These are phyloP conservation scores for Fusarium setosum DNA, from an alignment of 2,329 filamentous ascomycete species.

Conservation along the genomic window DNA sequence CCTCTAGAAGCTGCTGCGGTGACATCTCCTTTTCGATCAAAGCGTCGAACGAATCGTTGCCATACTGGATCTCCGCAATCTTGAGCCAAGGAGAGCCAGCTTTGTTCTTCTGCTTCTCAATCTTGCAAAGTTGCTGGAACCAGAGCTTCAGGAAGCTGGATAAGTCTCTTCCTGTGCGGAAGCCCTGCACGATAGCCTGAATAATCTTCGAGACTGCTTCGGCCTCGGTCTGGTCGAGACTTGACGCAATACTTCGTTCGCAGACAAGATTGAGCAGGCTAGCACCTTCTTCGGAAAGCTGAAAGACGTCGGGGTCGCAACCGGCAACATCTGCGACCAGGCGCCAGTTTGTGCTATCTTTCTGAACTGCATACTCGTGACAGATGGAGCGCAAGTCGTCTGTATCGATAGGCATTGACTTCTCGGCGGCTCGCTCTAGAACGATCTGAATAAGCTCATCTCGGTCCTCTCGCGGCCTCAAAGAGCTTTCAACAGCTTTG, in stretches of 20 bases:
- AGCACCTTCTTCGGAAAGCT: constrained; percentile 52
- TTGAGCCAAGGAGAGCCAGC: constrained; percentile 49
- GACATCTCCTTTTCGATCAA: constrained; percentile 58
- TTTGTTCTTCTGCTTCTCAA: constrained; percentile 45
- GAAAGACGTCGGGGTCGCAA: constrained; percentile 62
- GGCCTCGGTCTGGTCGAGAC: constrained; percentile 28
- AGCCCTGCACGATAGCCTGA: constrained; percentile 56
- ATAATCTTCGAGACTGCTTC: constrained; percentile 51
- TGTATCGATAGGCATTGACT: constrained; percentile 50
- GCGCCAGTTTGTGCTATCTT: constrained; percentile 53
- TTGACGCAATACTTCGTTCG: constrained; percentile 44
- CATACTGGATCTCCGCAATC: constrained; percentile 34
- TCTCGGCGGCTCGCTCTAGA: constrained; percentile 44
- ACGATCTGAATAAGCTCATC: constrained; percentile 46
- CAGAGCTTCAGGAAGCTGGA: constrained; percentile 60
- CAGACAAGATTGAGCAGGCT: constrained; percentile 55
- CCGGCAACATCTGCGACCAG: constrained; percentile 54
- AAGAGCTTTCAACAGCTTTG: constrained; percentile 43
- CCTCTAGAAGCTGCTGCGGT: constrained; percentile 54
- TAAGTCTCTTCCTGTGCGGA: constrained; percentile 56
- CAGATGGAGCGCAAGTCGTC: constrained; percentile 57
- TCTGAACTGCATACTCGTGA: constrained; percentile 53
- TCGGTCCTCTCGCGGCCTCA: constrained; percentile 40
- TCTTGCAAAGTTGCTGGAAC: constrained; percentile 55
- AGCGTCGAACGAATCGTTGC: constrained; percentile 29